Percentiles rank a stretch among this genome's conserved stretches.
Evolutionary conservation across 208 protist genomes (phyloP).

Genomic region (Trypanosomatidae sp.): DNA sequence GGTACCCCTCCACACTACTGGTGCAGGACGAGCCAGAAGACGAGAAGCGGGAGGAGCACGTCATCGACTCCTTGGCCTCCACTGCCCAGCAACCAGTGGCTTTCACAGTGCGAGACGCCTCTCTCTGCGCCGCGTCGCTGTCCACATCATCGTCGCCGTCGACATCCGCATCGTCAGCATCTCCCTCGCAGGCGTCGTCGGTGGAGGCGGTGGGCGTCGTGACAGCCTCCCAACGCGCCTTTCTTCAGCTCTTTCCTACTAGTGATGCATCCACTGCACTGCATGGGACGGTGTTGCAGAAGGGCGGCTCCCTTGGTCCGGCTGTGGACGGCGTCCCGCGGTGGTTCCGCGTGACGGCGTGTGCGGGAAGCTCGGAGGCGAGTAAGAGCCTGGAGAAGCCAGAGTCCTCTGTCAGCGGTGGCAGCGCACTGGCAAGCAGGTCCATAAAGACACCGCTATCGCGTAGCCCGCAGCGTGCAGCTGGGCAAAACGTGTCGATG

Average conservation of each 20-base stretch:
- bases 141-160: not conserved
- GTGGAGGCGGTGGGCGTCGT: slow-evolving; percentile 15
- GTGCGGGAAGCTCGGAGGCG: too few relatives aligned
- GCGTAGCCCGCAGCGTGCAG: not conserved
- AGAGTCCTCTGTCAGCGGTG: too few relatives aligned
- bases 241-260: slow-evolving; percentile 9
- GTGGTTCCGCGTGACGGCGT: not conserved
- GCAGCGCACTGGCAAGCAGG: too few relatives aligned
- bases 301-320: not conserved
- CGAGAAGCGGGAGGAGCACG: too few relatives aligned
- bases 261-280: not conserved
- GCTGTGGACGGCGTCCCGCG: slow-evolving; percentile 1
- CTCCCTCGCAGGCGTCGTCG: slow-evolving; percentile 1
- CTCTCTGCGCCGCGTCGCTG: not conserved
- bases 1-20: too few relatives aligned
- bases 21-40: too few relatives aligned
- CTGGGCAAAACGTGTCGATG: not conserved
- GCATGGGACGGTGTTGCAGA: slow-evolving; percentile 4
- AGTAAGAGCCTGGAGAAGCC: too few relatives aligned
- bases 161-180: not conserved
- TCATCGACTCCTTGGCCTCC: too few relatives aligned
- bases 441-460: too few relatives aligned
- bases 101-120: too few relatives aligned
- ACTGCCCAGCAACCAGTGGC: too few relatives aligned
- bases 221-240: slow-evolving; percentile 21